Evolutionary conservation across 495 filamentous ascomycete species (phyloP).

Genomic region (Chaetomium cochliodes): DNA sequence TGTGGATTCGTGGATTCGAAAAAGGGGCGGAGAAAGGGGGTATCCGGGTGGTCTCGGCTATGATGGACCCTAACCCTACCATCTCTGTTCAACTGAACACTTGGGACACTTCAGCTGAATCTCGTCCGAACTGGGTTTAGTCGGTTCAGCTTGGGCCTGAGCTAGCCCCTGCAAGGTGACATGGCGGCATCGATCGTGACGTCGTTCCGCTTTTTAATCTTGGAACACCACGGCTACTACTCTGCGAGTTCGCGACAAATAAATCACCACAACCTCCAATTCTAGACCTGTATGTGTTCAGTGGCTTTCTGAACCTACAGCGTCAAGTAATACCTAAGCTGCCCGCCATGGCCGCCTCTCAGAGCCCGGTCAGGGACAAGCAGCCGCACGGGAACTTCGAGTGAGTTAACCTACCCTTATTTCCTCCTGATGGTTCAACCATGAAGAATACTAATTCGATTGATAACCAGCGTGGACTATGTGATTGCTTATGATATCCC

Average conservation of each 20-base stretch:
- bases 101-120: not conserved
- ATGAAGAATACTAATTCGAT: not conserved
- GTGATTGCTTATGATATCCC: constrained; percentile 79
- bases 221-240: not conserved
- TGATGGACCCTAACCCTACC: not conserved
- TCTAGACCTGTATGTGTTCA: not conserved
- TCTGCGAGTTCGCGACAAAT: not conserved
- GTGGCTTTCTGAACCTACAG: not conserved
- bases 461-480: constrained; percentile 73
- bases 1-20: not conserved
- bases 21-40: not conserved
- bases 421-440: not conserved
- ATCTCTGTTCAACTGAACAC: not conserved
- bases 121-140: not conserved
- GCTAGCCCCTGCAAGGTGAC: constrained; percentile 14
- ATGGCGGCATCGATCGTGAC: constrained; percentile 10
- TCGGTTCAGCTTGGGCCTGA: not conserved
- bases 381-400: constrained; percentile 26
- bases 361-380: constrained; percentile 31
- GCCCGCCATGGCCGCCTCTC: constrained; percentile 39
- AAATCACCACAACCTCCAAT: not conserved
- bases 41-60: not conserved
- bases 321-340: not conserved
- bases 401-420: constrained; percentile 18
- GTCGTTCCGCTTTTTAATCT: constrained; percentile 1